These are phyloP conservation scores for Phyllosticta ampelicida DNA, from an alignment of 2,329 filamentous ascomycete genomes.

Conservation along the genomic window DNA sequence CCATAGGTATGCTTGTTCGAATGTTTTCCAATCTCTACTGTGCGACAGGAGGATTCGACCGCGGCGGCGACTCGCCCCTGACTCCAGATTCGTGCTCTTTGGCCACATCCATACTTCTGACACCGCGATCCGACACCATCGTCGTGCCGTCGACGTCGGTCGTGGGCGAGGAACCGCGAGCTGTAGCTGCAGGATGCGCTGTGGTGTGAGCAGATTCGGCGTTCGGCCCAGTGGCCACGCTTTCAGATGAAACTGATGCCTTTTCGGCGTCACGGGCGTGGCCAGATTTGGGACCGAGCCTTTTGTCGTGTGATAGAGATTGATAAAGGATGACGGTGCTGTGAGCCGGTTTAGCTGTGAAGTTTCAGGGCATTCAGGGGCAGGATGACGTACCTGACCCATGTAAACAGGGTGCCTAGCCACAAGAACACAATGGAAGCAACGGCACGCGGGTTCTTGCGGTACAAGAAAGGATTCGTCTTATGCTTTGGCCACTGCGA, in stretches of 20 bases:
- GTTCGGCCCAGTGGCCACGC: neutral
- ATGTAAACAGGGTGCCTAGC: constrained; percentile 40
- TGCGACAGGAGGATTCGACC: neutral
- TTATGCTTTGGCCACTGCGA: constrained; percentile 22
- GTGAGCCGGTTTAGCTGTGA: neutral
- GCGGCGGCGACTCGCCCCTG: neutral
- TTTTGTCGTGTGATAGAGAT: constrained; percentile 29
- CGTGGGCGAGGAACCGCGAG: neutral
- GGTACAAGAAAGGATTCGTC: constrained; percentile 35
- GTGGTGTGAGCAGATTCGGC: neutral
- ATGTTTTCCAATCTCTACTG: neutral
- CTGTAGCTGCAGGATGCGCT: neutral
- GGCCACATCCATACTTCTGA: neutral
- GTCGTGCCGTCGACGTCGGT: neutral
- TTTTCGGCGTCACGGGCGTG: constrained; percentile 22
- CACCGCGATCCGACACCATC: neutral
- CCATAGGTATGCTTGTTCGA: neutral
- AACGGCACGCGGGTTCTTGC: constrained; percentile 39
- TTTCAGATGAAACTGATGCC: neutral
- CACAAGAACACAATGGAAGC: constrained; percentile 44
- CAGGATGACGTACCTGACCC: constrained; percentile 30
- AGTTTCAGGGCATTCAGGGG: neutral
- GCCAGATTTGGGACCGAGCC: constrained; percentile 28
- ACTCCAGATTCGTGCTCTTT: neutral
- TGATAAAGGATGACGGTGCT: constrained; percentile 31